phyloP scores from a whole-genome alignment of 106 monocot species.

The Allium sativum region DNA sequence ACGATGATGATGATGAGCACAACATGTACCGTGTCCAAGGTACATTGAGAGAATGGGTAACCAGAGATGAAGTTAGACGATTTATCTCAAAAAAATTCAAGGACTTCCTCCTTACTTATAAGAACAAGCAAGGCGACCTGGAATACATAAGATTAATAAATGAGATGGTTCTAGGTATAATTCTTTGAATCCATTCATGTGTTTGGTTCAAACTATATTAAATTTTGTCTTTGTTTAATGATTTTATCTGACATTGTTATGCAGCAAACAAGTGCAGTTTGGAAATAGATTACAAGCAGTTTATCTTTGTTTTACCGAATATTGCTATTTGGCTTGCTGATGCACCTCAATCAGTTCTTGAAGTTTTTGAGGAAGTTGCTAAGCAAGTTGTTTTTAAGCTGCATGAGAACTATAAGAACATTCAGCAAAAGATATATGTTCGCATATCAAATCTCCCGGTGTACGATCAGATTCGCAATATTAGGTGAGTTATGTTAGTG shows the following conservation, averaged over 20 bases:
- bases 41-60: slow-evolving; percentile 91
- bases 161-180: slow-evolving; percentile 90
- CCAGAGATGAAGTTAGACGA: slow-evolving; percentile 93
- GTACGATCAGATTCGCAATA: slow-evolving; percentile 96
- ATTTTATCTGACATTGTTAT: slow-evolving; percentile 13
- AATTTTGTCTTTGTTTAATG: too few relatives aligned
- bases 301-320: slow-evolving; percentile 86
- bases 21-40: slow-evolving; percentile 98
- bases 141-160: slow-evolving; percentile 86
- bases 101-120: slow-evolving; percentile 85
- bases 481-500: slow-evolving; percentile 36
- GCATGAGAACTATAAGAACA: slow-evolving; percentile 88
- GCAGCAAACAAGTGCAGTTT: slow-evolving; percentile 96
- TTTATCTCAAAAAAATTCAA: slow-evolving; percentile 93
- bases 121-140: slow-evolving; percentile 58
- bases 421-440: slow-evolving; percentile 92
- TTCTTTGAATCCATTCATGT: not conserved
- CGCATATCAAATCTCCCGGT: slow-evolving; percentile 87
- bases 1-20: slow-evolving; percentile 77
- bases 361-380: slow-evolving; percentile 99
- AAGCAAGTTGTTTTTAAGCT: slow-evolving; percentile 81
- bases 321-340: slow-evolving; percentile 99
- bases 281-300: slow-evolving; percentile 98
- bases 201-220: too few relatives aligned
- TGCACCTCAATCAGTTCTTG: slow-evolving; percentile 96